Evolutionary conservation across 2,329 filamentous ascomycete species (phyloP).

Genomic region (Penicillium sp.): DNA sequence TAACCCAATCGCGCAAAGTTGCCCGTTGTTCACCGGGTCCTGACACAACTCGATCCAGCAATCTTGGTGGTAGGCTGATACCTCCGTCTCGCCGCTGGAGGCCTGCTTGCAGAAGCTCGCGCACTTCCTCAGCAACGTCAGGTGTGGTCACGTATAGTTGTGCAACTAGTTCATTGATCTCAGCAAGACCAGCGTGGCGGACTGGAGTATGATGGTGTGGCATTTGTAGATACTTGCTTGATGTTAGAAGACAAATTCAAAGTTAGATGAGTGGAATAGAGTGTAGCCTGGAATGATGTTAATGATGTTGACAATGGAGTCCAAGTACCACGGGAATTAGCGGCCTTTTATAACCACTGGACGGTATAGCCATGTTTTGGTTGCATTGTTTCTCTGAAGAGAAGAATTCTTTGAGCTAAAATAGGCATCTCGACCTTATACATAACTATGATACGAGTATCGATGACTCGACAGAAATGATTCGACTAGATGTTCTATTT

Average conservation of each 20-base stretch:
- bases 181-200: not conserved
- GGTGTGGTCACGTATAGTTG: not conserved
- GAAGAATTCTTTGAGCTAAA: not conserved
- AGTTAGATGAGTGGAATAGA: not conserved
- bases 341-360: not conserved
- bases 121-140: not conserved
- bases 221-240: not conserved
- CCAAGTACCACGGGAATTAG: not conserved
- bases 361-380: not conserved
- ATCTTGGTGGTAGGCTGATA: not conserved
- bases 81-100: not conserved
- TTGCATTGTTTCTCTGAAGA: not conserved
- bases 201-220: not conserved
- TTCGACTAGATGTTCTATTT: not conserved
- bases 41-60: not conserved
- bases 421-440: not conserved
- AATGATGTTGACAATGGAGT: not conserved
- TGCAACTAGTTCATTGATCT: not conserved
- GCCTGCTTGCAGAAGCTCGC: not conserved
- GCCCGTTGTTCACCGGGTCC: not conserved
- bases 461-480: not conserved
- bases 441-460: not conserved
- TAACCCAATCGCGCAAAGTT: not conserved
- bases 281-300: not conserved
- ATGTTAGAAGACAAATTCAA: not conserved